Conservation (phyloP, 257 asterid genomes). For the Cinchona pubescens region DNA sequence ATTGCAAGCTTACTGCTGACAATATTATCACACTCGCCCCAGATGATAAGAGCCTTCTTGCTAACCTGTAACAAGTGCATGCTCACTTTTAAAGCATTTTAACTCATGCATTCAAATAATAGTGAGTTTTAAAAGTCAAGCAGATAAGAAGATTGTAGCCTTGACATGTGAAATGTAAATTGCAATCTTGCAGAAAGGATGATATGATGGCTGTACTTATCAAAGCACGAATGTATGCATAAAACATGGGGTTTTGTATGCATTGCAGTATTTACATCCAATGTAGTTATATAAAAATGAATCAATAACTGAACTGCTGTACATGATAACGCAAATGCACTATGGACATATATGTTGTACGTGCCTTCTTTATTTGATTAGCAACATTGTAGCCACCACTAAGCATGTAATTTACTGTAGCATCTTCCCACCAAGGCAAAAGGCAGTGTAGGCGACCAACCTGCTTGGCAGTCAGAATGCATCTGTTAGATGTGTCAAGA, state of each 20-base stretch:
- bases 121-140: not conserved
- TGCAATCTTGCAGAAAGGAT: not conserved
- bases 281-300: not conserved
- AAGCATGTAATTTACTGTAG: slow-evolving; percentile 63
- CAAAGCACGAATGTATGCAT: not conserved
- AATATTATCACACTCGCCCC: slow-evolving; percentile 57
- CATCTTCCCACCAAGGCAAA: slow-evolving; percentile 87
- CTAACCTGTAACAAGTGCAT: slow-evolving; percentile 41
- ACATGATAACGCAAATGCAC: not conserved
- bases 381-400: slow-evolving; percentile 73
- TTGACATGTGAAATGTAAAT: not conserved
- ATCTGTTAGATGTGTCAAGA: slow-evolving; percentile 2
- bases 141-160: not conserved
- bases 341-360: not conserved
- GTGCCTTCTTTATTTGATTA: slow-evolving; percentile 51
- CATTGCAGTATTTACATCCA: not conserved
- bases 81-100: not conserved
- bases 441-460: slow-evolving; percentile 79
- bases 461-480: slow-evolving; percentile 33
- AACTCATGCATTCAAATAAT: not conserved
- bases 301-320: not conserved
- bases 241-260: not conserved
- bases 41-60: slow-evolving; percentile 52
- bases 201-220: not conserved
- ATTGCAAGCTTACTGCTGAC: slow-evolving; percentile 43